phyloP scores from a whole-genome alignment of 306 rosid genomes.

The Lablab purpureus region DNA sequence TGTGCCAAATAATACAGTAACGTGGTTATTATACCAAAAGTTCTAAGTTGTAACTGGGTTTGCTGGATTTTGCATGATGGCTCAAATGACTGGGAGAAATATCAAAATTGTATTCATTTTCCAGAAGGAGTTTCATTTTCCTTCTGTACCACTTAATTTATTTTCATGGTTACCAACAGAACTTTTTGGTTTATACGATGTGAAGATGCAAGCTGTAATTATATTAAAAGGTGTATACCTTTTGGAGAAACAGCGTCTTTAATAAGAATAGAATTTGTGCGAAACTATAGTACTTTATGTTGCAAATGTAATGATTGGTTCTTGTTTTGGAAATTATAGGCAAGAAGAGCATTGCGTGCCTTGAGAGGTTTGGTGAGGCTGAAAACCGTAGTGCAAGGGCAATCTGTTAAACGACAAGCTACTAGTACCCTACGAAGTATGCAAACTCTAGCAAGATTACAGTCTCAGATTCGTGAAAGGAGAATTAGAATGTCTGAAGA shows the following conservation, averaged over 20 bases:
- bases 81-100: neutral
- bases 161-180: neutral
- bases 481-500: constrained; percentile 84
- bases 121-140: neutral
- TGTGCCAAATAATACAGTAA: neutral
- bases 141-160: neutral
- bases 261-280: constrained; percentile 1
- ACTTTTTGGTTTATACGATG: neutral
- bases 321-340: constrained; percentile 53
- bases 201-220: neutral
- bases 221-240: constrained; percentile 10
- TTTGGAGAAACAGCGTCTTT: constrained; percentile 6
- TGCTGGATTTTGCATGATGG: neutral
- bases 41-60: neutral
- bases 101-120: constrained; percentile 22
- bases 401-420: constrained; percentile 75
- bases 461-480: constrained; percentile 74
- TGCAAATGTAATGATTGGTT: constrained; percentile 7
- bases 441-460: constrained; percentile 78
- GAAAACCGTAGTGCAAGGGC: constrained; percentile 69
- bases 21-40: neutral
- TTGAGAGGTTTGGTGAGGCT: constrained; percentile 83
- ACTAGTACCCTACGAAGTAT: constrained; percentile 71
- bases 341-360: constrained; percentile 78
- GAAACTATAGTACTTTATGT: neutral